Conservation (phyloP, 106 monocot species). For the Acanthochlamys bracteata region DNA sequence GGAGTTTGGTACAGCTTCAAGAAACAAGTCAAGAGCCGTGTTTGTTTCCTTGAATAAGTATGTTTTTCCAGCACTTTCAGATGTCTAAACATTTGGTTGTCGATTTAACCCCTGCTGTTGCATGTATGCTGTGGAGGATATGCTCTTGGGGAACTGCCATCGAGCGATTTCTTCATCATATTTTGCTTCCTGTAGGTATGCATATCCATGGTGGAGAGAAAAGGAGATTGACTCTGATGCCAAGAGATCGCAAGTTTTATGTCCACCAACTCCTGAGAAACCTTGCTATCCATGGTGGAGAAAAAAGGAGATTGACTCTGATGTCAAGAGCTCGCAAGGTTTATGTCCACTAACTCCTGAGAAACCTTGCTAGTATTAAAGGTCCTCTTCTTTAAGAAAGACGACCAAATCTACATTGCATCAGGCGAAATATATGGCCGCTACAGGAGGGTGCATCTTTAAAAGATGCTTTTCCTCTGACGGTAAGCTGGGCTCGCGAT, state of each 20-base stretch:
- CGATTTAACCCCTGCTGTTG: too few relatives aligned
- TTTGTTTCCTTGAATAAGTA: too few relatives aligned
- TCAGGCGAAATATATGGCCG: slow-evolving; percentile 88
- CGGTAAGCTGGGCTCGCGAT: slow-evolving; percentile 34
- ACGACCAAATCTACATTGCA: slow-evolving; percentile 77
- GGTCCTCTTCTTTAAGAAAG: slow-evolving; percentile 59
- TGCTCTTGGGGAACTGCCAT: too few relatives aligned
- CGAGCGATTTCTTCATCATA: neutral
- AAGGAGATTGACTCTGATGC: slow-evolving; percentile 79
- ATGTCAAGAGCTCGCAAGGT: slow-evolving; percentile 70
- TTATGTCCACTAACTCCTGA: slow-evolving; percentile 88
- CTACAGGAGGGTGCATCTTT: slow-evolving; percentile 39
- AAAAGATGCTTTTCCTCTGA: slow-evolving; percentile 50
- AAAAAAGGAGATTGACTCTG: slow-evolving; percentile 86
- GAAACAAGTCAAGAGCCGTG: too few relatives aligned
- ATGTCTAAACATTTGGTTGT: too few relatives aligned
- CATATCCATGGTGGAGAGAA: slow-evolving; percentile 96
- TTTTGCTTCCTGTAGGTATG: slow-evolving; percentile 47
- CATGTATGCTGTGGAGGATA: too few relatives aligned
- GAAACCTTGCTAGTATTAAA: slow-evolving; percentile 59
- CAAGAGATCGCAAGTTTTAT: slow-evolving; percentile 72
- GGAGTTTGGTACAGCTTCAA: too few relatives aligned
- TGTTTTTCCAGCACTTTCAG: too few relatives aligned
- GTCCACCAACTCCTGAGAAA: slow-evolving; percentile 90
- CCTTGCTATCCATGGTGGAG: slow-evolving; percentile 99